phyloP scores from a whole-genome alignment of 805 yeast genomes.

The Komagataella ulmi region DNA sequence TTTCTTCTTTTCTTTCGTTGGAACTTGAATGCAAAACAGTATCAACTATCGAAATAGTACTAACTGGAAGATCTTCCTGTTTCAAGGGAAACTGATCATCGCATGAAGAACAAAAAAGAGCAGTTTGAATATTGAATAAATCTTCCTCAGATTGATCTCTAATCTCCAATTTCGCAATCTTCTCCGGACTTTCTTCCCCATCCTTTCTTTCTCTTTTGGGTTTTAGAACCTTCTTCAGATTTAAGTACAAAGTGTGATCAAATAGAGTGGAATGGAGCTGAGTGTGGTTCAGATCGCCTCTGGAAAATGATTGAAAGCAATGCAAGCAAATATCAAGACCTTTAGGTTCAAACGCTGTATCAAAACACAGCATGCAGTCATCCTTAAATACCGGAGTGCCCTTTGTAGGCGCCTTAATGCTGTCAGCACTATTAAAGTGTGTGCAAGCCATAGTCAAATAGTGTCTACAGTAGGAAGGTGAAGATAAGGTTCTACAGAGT shows the following conservation, averaged over 20 bases:
- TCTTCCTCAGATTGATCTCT: conserved; percentile 52
- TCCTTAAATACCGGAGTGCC: conserved; percentile 52
- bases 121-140: conserved; percentile 31
- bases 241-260: conserved; percentile 46
- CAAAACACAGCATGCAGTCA: conserved; percentile 83
- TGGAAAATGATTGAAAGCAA: conserved; percentile 62
- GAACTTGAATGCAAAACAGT: conserved; percentile 46
- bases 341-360: conserved; percentile 35
- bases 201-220: conserved; percentile 17
- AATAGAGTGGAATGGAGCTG: conserved; percentile 36
- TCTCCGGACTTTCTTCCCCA: conserved; percentile 19
- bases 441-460: neutral
- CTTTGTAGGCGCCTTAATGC: neutral
- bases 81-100: conserved; percentile 16
- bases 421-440: neutral
- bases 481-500: no score
- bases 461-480: neutral
- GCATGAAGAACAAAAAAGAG: conserved; percentile 24
- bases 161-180: conserved; percentile 56
- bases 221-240: conserved; percentile 39
- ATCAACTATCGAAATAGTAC: conserved; percentile 21
- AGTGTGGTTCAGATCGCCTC: conserved; percentile 35
- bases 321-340: conserved; percentile 69
- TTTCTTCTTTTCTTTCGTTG: conserved; percentile 46
- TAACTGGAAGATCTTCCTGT: conserved; percentile 12